Evolutionary conservation across 148 eudicot genomes (phyloP).

Genomic region (Vaccinium darrowii): DNA sequence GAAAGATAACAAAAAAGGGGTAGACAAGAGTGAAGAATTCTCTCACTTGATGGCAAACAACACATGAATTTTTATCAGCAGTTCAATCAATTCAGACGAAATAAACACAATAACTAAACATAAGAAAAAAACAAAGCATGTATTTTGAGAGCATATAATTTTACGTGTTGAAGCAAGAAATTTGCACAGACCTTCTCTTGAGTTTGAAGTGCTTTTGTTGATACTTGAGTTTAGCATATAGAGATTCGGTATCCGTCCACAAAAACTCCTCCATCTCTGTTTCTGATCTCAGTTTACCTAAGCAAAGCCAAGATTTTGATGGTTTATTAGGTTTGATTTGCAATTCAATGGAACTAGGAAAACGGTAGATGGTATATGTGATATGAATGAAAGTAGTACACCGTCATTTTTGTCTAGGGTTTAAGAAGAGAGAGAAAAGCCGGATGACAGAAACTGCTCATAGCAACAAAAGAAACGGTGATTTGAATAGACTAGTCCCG

Average conservation of each 20-base stretch:
- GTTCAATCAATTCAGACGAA: not conserved
- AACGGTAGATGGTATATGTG: not conserved
- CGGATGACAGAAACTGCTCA: no score
- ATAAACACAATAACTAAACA: not conserved
- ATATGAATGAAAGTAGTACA: no score
- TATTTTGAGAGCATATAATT: not conserved
- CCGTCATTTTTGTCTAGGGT: no score
- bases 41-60: not conserved
- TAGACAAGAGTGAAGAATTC: not conserved
- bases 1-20: not conserved
- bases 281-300: not conserved
- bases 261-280: conserved; percentile 22
- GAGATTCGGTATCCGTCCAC: conserved; percentile 8
- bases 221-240: conserved; percentile 22
- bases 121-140: not conserved
- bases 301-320: not conserved
- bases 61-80: not conserved
- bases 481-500: no score
- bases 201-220: conserved; percentile 24
- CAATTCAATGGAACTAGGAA: not conserved
- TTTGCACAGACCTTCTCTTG: conserved; percentile 27
- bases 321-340: not conserved
- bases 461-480: no score
- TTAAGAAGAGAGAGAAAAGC: no score
- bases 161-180: not conserved